phyloP scores from a whole-genome alignment of 306 rosid species.

The Geum urbanum region DNA sequence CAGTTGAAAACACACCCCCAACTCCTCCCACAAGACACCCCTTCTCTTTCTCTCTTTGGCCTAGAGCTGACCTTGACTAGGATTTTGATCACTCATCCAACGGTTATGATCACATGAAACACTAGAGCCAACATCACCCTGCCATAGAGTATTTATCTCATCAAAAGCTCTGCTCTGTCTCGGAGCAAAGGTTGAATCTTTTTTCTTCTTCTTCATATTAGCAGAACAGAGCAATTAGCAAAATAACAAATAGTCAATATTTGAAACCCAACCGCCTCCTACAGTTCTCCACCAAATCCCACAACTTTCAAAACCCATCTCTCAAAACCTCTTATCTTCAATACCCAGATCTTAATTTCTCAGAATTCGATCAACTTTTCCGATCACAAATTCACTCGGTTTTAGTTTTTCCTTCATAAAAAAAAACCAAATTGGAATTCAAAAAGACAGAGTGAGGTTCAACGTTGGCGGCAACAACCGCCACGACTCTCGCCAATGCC shows the following conservation, averaged over 20 bases:
- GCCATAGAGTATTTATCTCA: not conserved
- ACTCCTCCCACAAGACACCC: slow-evolving; percentile 27
- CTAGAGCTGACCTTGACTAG: slow-evolving; percentile 39
- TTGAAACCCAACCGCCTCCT: slow-evolving; percentile 65
- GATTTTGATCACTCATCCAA: not conserved
- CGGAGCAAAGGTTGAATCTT: slow-evolving; percentile 3
- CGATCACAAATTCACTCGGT: slow-evolving; percentile 19
- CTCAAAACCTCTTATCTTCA: slow-evolving; percentile 21
- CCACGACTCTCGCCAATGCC: slow-evolving; percentile 86
- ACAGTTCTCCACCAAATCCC: slow-evolving; percentile 51
- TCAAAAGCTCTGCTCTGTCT: slow-evolving; percentile 18
- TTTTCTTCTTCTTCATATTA: not conserved
- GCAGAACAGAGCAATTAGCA: slow-evolving; percentile 15
- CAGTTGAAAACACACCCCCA: slow-evolving; percentile 1
- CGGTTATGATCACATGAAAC: slow-evolving; percentile 5
- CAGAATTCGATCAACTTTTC: slow-evolving; percentile 24
- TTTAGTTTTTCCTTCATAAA: not conserved
- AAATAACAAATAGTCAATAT: slow-evolving; percentile 6
- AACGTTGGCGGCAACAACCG: slow-evolving; percentile 90
- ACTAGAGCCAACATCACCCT: slow-evolving; percentile 22
- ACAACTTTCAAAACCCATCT: slow-evolving; percentile 39
- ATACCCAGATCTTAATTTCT: slow-evolving; percentile 37
- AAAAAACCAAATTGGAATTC: slow-evolving; percentile 45
- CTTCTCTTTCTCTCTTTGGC: slow-evolving; percentile 12
- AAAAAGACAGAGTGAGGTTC: slow-evolving; percentile 66